Evolutionary conservation across 805 yeast genomes (phyloP), one percentile per base, ranked within the genome.

Genomic region (Scheffersomyces ergatensis): DNA sequence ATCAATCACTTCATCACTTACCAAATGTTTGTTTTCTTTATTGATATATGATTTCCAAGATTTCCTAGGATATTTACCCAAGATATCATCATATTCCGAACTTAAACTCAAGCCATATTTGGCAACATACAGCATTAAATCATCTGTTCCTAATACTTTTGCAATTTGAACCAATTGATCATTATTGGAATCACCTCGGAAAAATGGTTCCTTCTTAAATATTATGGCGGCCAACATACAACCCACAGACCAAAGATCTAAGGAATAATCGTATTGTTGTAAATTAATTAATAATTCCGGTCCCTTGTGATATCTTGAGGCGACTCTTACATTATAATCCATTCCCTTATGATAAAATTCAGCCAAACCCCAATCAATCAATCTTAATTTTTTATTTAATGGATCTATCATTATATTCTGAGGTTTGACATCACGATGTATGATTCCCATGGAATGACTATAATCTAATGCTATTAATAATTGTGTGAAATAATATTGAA

Each of bases 341-440:
- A 80, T 85, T 12, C 89, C 89, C 18, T 88, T 81, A 58, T 90
- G 97, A 57, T 89, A 89, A 58, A 88, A 89, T 61, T 90, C 97
- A 7, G 97, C 97, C 38, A 90, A 67, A 6, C 97, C 97, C 97
- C 97, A 90, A 63, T 90, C 97, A 40, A 90, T 89, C 48, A 89
- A 75, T 48, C 96, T 77, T 51, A 90, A 67, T 55, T 77, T 80
- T 61, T 68, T 80, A 46, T 73, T 76, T 45, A 74, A 67, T 40
- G 87, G 96, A 62, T 90, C 97, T 51, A 90, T 90, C 96, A 90
- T 90, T 48, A 90, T 86, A 62, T 90, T 90, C 55, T 90, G 96
- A 9, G 97, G 97, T 63, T 90, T 90, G 41, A 90, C 96, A 63
- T 90, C 97, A 59, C 97, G 75, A 58, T 90, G 97, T 82, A 90